Evolutionary conservation across 106 monocot species (phyloP).

Genomic region (Platanthera guangdongensis): DNA sequence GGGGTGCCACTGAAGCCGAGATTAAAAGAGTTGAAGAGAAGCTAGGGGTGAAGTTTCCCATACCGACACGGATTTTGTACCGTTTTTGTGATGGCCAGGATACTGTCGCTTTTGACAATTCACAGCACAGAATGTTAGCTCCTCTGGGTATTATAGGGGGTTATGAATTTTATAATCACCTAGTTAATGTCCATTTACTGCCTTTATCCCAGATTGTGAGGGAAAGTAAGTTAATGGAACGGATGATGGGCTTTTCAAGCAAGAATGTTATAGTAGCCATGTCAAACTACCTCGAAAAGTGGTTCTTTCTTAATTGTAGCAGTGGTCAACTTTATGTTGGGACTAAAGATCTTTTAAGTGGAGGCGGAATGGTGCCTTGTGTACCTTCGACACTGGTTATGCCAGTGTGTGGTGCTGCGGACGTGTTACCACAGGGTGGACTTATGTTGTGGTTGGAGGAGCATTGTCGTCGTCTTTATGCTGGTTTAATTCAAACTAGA

Average conservation of each 20-base stretch:
- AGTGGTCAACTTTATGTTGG: constrained; percentile 78
- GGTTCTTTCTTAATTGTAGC: constrained; percentile 56
- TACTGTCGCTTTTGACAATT: constrained; percentile 11
- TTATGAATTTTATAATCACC: constrained; percentile 58
- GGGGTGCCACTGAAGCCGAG: constrained; percentile 75
- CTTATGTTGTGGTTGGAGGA: constrained; percentile 91
- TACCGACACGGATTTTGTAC: constrained; percentile 47
- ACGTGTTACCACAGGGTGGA: constrained; percentile 43
- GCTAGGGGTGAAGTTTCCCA: constrained; percentile 49
- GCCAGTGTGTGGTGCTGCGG: constrained; percentile 2
- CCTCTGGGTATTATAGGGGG: constrained; percentile 72
- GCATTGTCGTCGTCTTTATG: constrained; percentile 52
- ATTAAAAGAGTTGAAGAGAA: constrained; percentile 46
- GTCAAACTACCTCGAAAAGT: constrained; percentile 38
- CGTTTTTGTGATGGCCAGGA: constrained; percentile 80
- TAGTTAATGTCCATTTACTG: constrained; percentile 64
- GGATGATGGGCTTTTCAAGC: constrained; percentile 18
- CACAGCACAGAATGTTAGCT: constrained; percentile 10
- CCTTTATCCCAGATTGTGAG: constrained; percentile 37
- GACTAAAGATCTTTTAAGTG: constrained; percentile 27
- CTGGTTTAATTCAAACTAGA: constrained; percentile 56
- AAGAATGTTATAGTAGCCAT: constrained; percentile 49
- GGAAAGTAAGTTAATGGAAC: constrained; percentile 24
- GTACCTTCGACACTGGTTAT: constrained; percentile 49
- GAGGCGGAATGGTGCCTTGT: constrained; percentile 74